Base-by-base conservation (phyloP, 306 rosid genomes). In the Oemleria cerasiformis region DNA sequence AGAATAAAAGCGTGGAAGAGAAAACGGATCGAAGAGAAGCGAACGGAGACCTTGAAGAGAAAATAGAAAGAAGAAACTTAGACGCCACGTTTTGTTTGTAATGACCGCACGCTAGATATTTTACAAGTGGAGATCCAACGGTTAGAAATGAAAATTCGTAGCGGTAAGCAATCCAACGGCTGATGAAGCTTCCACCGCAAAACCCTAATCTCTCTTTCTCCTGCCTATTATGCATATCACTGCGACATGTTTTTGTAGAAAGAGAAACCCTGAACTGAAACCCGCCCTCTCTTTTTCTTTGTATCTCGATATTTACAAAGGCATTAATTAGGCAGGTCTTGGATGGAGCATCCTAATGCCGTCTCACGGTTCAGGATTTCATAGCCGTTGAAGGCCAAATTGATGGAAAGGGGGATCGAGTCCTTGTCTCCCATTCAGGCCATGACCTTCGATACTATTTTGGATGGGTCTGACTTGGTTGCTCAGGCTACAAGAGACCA, bases 401-500 rank as follows among this genome's bases (percentile, higher is more conserved):
- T 93, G 80, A 87, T 86, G 81, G 89, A 88, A 82, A 93, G 83
- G 62, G 94, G 93, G 20, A 93, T 93, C 9, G 83, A 71, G 62
- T 17, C 93, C 3, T 51, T 93, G 79, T 93, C 90, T 55, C 87
- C 98, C 0, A 93, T 93, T 77, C 98, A 93, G 80, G 94, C 98
- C 38, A 88, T 88, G 96, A 93, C 98, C 10, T 90, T 93, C 9
- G 77, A 84, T 36, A 83, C 82, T 25, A 55, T 90, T 5, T 78
- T 85, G 12, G 91, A 93, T 40, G 98, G 98, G 1, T 63, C 83
- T 54, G 98, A 93, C 82, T 71, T 93, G 87, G 97, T 93, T 17
- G 98, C 97, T 50, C 90, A 97, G 45, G 98, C 98, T 42, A 91
- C 96, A 38, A 93, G 97, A 0, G 98, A 97, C 20, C 98, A 93